These are phyloP conservation scores for Hymenoscyphus albidus DNA, from an alignment of 2,329 filamentous ascomycete species.

Conservation along the genomic window DNA sequence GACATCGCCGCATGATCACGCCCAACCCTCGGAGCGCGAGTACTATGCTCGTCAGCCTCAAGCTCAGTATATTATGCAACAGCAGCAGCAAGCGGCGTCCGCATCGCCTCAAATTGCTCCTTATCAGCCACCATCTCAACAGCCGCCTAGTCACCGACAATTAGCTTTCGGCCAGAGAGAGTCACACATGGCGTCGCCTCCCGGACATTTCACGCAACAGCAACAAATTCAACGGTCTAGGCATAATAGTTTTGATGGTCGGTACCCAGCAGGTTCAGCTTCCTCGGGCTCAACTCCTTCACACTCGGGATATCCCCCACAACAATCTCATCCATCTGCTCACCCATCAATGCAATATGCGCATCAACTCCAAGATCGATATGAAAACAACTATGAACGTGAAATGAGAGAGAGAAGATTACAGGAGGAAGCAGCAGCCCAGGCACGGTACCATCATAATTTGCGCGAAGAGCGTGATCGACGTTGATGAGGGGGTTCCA, in stretches of 20 bases:
- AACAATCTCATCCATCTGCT: constrained; percentile 21
- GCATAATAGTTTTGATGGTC: constrained; percentile 33
- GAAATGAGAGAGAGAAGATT: constrained; percentile 12
- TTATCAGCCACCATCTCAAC: constrained; percentile 26
- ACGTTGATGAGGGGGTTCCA: neutral
- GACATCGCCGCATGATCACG: constrained; percentile 30
- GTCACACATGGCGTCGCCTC: constrained; percentile 29
- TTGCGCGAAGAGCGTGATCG: constrained; percentile 9
- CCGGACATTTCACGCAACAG: constrained; percentile 24
- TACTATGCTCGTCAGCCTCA: constrained; percentile 32
- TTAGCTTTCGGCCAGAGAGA: constrained; percentile 29
- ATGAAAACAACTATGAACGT: constrained; percentile 17
- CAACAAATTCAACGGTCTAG: constrained; percentile 29
- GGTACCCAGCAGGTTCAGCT: constrained; percentile 21
- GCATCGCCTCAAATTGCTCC: constrained; percentile 29
- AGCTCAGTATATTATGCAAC: constrained; percentile 28
- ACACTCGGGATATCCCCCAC: constrained; percentile 25
- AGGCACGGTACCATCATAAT: constrained; percentile 8
- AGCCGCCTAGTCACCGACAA: constrained; percentile 29
- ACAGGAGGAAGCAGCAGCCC: constrained; percentile 8
- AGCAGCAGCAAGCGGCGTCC: constrained; percentile 28
- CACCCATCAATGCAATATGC: constrained; percentile 22
- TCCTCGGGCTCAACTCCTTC: constrained; percentile 24
- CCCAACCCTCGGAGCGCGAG: constrained; percentile 31
- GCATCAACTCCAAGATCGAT: constrained; percentile 18